Base-by-base conservation (phyloP, 2,329 filamentous ascomycete genomes). In the Nigrospora osmanthi region DNA sequence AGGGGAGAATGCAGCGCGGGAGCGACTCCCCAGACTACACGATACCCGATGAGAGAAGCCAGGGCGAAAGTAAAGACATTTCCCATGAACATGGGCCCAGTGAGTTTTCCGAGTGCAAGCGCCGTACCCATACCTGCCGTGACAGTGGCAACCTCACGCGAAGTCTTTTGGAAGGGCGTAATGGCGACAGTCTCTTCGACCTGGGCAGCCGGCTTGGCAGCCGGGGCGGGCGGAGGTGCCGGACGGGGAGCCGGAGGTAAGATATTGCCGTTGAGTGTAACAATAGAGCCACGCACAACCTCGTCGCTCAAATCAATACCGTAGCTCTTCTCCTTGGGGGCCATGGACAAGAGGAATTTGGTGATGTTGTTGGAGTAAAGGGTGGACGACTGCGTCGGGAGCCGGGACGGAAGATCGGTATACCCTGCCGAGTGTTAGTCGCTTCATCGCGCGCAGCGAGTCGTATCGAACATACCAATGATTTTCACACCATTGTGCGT, bases 301-400 rank as follows among this genome's bases (percentile, higher is more conserved):
- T 94, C 89, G 53, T 95, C 89, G 1, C 78, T 75, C 4, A 94
- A 70, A 54, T 94, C 87, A 38, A 95, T 73, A 9, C 87, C 87
- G 51, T 89, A 95, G 34, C 83, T 76, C 51, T 87, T 89, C 3
- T 89, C 81, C 47, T 84, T 77, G 1, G 88, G 87, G 1, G 81
- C 66, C 73, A 95, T 88, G 0, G 89, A 93, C 11, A 95, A 73
- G 28, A 95, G 69, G 46, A 90, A 85, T 60, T 95, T 95, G 53
- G 84, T 89, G 56, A 95, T 90, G 59, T 95, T 95, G 74, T 95
- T 95, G 2, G 87, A 93, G 65, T 95, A 95, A 16, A 95, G 69
- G 0, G 87, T 94, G 0, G 89, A 94, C 0, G 89, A 88, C 62
- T 95, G 89, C 0, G 89, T 94, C 0, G 89, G 88, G 2, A 95